phyloP scores from a whole-genome alignment of 116 monocot species.

The Phalaenopsis hybrid region DNA sequence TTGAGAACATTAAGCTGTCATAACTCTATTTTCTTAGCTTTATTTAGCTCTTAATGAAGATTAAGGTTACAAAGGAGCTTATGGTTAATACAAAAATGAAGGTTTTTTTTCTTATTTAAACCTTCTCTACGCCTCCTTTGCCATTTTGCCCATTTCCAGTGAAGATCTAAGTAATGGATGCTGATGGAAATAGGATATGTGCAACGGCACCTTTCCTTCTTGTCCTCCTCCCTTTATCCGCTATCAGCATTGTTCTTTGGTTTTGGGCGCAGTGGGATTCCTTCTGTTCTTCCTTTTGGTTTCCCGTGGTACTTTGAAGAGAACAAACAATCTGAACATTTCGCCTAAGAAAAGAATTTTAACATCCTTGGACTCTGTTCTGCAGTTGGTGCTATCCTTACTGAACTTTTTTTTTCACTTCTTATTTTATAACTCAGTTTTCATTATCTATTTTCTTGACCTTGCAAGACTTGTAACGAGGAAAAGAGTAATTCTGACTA shows the following conservation, averaged over 20 bases:
- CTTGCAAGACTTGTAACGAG: no score
- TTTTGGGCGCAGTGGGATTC: background rate
- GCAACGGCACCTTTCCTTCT: background rate
- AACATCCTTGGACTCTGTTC: no score
- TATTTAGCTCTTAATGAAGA: no score
- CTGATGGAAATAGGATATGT: background rate
- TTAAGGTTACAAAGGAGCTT: no score
- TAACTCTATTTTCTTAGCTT: no score
- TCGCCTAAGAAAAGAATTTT: background rate
- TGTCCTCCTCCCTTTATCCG: background rate
- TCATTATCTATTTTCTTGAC: background rate
- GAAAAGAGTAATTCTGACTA: no score
- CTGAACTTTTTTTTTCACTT: slow-evolving; percentile 18
- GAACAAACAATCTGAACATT: background rate
- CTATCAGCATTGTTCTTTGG: background rate
- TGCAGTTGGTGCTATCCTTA: slow-evolving; percentile 25
- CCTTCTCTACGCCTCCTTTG: background rate
- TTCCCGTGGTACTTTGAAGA: slow-evolving; percentile 1
- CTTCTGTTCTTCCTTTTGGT: background rate
- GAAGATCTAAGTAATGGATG: background rate
- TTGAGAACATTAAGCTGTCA: no score
- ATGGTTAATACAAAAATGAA: no score
- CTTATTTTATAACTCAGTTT: background rate
- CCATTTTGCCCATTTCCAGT: background rate
- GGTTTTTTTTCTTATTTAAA: slow-evolving; percentile 17